These are phyloP conservation scores for Fusarium sp. DNA, from an alignment of 2,329 filamentous ascomycete genomes.

Conservation along the genomic window DNA sequence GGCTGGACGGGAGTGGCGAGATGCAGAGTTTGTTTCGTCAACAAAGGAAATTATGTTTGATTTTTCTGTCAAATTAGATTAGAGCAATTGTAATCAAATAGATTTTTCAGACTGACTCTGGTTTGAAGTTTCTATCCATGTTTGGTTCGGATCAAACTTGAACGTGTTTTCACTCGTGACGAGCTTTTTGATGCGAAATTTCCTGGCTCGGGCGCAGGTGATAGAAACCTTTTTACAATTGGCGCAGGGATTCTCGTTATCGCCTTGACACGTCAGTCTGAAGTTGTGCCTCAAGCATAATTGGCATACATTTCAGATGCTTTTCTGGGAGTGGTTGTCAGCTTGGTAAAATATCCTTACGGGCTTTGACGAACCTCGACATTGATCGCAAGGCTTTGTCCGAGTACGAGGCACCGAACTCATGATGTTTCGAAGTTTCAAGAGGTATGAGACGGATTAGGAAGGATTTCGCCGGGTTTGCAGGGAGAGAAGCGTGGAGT, in stretches of 20 bases:
- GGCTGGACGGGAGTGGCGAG: background rate
- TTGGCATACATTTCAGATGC: background rate
- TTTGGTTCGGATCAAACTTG: background rate
- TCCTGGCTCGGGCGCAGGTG: background rate
- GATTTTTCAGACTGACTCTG: fast-evolving
- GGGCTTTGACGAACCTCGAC: background rate
- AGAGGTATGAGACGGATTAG: background rate
- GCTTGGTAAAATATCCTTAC: background rate
- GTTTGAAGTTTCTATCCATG: background rate
- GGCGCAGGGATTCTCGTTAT: background rate
- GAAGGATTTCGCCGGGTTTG: background rate
- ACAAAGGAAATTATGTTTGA: background rate
- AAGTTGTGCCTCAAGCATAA: fast-evolving
- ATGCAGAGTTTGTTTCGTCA: background rate
- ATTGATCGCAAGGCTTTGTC: background rate
- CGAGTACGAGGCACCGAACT: background rate
- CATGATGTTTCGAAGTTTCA: background rate
- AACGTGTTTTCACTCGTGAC: background rate
- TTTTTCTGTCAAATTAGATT: background rate
- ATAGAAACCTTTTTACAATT: background rate
- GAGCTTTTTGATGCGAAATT: background rate
- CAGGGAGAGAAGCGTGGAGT: background rate
- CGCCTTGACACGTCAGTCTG: fast-evolving
- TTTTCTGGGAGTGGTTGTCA: background rate
- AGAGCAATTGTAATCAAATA: fast-evolving